These are phyloP conservation scores for Garcileccinum viscosum DNA, from an alignment of 1,284 basidiomycete genomes.

Conservation along the genomic window DNA sequence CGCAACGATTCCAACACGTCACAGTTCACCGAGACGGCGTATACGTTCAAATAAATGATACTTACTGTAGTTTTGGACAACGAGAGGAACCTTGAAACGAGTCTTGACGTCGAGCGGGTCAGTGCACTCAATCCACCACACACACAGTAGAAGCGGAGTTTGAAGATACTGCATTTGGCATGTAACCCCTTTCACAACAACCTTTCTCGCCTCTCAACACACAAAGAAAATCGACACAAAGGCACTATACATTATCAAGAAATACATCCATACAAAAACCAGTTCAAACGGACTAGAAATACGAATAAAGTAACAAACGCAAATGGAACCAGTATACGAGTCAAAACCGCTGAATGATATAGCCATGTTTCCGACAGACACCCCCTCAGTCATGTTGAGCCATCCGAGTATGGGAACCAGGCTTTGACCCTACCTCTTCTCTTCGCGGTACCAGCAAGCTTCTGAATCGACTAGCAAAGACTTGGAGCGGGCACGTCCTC, in stretches of 20 bases:
- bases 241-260: not conserved
- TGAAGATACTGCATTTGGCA: conserved; percentile 21
- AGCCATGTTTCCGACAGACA: not conserved
- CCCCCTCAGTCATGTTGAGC: conserved; percentile 17
- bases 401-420: conserved; percentile 10
- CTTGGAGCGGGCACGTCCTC: not conserved
- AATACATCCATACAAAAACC: not conserved
- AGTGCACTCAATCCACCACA: conserved; percentile 22
- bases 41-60: not conserved
- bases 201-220: too few relatives aligned
- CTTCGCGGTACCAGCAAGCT: not conserved
- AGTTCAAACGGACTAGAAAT: not conserved
- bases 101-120: conserved; percentile 38
- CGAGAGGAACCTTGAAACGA: conserved; percentile 16
- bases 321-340: conserved; percentile 4
- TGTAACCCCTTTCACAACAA: conserved; percentile 11
- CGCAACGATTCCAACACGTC: not conserved
- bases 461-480: not conserved
- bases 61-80: conserved; percentile 27
- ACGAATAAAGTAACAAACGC: not conserved
- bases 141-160: conserved; percentile 27
- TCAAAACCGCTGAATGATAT: conserved; percentile 5
- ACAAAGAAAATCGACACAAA: too few relatives aligned
- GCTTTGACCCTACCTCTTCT: not conserved
- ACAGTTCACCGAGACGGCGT: not conserved